Base-by-base conservation (phyloP, 176 grass and related monocot species). In the Pharus latifolius region DNA sequence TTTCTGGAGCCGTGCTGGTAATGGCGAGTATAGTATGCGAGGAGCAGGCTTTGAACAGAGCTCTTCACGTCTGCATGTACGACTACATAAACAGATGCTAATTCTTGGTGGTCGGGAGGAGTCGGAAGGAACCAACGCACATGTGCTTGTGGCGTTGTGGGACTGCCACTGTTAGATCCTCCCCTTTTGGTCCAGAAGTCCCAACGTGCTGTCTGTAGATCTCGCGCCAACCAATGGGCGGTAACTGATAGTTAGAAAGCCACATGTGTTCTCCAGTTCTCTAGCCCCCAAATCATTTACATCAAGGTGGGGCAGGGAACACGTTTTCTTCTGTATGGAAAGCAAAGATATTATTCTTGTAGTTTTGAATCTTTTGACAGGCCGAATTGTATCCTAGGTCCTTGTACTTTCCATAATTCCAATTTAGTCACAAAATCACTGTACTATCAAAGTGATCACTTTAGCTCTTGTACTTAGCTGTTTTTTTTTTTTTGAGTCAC, bases 81-180 rank as follows among this genome's bases (percentile, higher is more conserved):
- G 64, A 53, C 32, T 3, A 17, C 44, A 31, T 52, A 68, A 61
- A 16, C 79, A 34, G 51, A 53, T 61, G 48, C 65, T 55, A 44
- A 55, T 63, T 70, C 56, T 46, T 29, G 42, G 31, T 41, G 61
- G 49, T 49, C 35, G 43, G 29, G 70, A 42, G 30, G 70, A 22
- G 29, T 48, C 45, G 63, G 71, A 41, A 42, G 52, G 79, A 82
- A 67, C 62, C 52, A 26, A 16, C 6, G 62, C 70, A 60, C 80
- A 75, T 82, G 79, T 82, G 49, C 59, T 46, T 2, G 40, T 56
- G 67, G 5, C 2, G 45, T 16, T 14, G 24, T 62, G 58, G 60
- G 78, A 49, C 58, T 35, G 60, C 30, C 50, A 9, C 23, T 22
- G 22, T 42, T 45, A 55, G 68, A 73, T 80, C 67, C 35, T 80